These are phyloP conservation scores for Suillus hirtellus DNA, from an alignment of 768 basidiomycete species.

Conservation along the genomic window DNA sequence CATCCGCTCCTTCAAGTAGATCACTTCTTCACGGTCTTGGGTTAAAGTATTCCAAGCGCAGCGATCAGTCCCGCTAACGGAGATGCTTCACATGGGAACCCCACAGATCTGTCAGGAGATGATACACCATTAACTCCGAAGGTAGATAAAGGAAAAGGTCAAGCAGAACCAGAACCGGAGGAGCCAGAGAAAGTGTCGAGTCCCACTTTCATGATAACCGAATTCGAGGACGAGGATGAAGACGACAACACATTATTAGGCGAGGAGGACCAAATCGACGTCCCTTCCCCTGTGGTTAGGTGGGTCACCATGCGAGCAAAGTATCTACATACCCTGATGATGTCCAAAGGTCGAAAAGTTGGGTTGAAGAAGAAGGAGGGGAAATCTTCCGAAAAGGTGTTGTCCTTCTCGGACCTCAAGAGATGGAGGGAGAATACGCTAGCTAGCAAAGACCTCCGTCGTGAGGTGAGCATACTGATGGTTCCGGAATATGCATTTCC, in stretches of 20 bases:
- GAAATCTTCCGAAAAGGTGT: constrained; percentile 94
- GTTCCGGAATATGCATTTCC: constrained; percentile 70
- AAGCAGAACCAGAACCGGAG: constrained; percentile 68
- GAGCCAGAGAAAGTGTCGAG: constrained; percentile 70
- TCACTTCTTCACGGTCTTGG: constrained; percentile 48
- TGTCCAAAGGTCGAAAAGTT: constrained; percentile 59
- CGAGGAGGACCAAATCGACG: constrained; percentile 27
- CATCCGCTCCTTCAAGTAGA: constrained; percentile 37
- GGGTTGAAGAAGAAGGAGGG: constrained; percentile 87
- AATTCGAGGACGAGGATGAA: constrained; percentile 55
- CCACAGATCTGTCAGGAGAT: constrained; percentile 11
- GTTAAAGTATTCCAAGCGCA: constrained; percentile 34
- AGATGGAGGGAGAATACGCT: constrained; percentile 89
- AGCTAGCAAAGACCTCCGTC: constrained; percentile 85
- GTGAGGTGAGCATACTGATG: constrained; percentile 51
- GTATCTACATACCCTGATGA: not conserved
- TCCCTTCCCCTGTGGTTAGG: constrained; percentile 31
- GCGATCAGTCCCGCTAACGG: constrained; percentile 33
- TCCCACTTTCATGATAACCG: constrained; percentile 56
- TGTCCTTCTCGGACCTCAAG: constrained; percentile 75
- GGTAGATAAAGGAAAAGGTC: constrained; percentile 78
- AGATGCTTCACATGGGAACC: constrained; percentile 17
- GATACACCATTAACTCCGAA: constrained; percentile 55
- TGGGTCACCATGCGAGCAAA: not conserved
- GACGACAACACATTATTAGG: constrained; percentile 35